Conservation (phyloP, 768 basidiomycete genomes). For the Lentinula detonsa region DNA sequence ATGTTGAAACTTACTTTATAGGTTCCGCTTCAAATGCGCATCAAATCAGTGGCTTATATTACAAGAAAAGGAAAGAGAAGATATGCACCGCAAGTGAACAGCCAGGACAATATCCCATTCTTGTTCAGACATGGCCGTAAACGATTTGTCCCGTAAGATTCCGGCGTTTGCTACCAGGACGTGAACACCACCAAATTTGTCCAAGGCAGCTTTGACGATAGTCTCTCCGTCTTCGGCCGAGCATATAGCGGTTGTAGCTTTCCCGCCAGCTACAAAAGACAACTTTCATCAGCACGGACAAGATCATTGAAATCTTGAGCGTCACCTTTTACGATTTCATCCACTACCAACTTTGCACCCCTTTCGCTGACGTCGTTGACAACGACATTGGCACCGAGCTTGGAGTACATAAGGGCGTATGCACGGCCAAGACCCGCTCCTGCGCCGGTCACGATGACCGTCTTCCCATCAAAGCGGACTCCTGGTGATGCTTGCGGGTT, state of each 20-base stretch:
- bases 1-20: constrained; percentile 56
- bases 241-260: constrained; percentile 75
- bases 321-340: constrained; percentile 76
- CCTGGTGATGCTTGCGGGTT: constrained; percentile 66
- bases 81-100: constrained; percentile 66
- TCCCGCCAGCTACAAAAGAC: constrained; percentile 66
- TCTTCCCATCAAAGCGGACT: constrained; percentile 84
- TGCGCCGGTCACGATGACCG: constrained; percentile 90
- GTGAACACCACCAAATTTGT: constrained; percentile 85
- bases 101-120: constrained; percentile 94
- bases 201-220: constrained; percentile 81
- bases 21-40: constrained; percentile 52
- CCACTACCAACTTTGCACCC: constrained; percentile 75
- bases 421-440: constrained; percentile 91
- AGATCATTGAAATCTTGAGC: constrained; percentile 11
- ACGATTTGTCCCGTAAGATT: constrained; percentile 90
- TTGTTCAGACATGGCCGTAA: constrained; percentile 79
- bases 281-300: not conserved
- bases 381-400: constrained; percentile 93
- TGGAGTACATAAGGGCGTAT: constrained; percentile 88
- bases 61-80: not conserved
- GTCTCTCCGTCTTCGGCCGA: constrained; percentile 90
- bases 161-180: constrained; percentile 91
- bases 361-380: constrained; percentile 93
- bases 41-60: not conserved